A percentile compares a stretch with the other conserved stretches of the same genome.
Conservation (phyloP, 2,329 filamentous ascomycete species). For the Cladosporium sp. region DNA sequence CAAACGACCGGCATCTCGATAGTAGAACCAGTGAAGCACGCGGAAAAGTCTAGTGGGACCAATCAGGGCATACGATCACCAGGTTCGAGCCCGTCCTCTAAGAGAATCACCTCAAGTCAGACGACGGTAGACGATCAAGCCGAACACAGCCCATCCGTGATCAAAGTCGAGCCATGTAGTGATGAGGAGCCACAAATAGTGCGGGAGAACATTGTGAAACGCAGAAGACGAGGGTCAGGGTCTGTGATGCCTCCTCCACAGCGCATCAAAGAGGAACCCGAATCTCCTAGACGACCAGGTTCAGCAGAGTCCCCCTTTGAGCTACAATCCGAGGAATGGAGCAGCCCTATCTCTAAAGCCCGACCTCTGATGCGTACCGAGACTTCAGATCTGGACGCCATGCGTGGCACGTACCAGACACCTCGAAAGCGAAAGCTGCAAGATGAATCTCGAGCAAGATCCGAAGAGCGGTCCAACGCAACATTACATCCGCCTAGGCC, state of each 20-base stretch:
- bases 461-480: constrained; percentile 1
- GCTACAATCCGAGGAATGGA: constrained; percentile 38
- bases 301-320: constrained; percentile 22
- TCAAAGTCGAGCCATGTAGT: constrained; percentile 11
- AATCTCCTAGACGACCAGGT: constrained; percentile 17
- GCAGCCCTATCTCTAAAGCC: constrained; percentile 28
- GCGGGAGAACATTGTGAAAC: constrained; percentile 40
- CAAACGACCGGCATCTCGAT: neutral
- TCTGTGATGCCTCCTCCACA: constrained; percentile 17
- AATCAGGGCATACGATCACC: neutral
- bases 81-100: neutral
- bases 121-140: constrained; percentile 35
- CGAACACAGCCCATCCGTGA: neutral
- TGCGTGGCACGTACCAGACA: constrained; percentile 6
- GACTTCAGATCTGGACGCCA: constrained; percentile 43
- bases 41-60: neutral
- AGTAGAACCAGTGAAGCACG: neutral
- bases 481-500: neutral
- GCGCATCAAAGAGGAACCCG: constrained; percentile 26
- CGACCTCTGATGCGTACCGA: constrained; percentile 31
- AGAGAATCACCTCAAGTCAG: constrained; percentile 38
- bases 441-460: neutral
- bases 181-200: constrained; percentile 41
- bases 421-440: constrained; percentile 1
- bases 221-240: constrained; percentile 32